A percentile compares a stretch with the other conserved stretches of the same genome.
These are phyloP conservation scores for Colletotrichum horii DNA, from an alignment of 2,329 filamentous ascomycete species.

Conservation along the genomic window DNA sequence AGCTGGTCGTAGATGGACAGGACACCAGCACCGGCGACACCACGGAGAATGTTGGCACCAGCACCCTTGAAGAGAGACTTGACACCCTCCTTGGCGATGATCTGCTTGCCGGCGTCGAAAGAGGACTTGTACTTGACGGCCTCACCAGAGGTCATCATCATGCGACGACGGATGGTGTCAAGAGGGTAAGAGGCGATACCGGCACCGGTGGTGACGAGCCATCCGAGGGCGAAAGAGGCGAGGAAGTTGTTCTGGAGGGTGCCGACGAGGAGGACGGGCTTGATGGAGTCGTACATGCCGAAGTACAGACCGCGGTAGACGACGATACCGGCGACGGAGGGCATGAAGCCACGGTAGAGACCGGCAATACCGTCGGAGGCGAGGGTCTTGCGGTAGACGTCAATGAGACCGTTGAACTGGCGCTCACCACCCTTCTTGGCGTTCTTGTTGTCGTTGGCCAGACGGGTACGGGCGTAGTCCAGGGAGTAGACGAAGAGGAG, in stretches of 20 bases:
- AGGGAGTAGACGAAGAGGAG: conserved; percentile 99
- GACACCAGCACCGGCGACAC: conserved; percentile 99
- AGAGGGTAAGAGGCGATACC: conserved; percentile 99
- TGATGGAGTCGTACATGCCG: conserved; percentile 99
- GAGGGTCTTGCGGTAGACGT: conserved; percentile 99
- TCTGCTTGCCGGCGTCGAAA: conserved; percentile 93
- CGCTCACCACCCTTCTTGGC: conserved; percentile 96
- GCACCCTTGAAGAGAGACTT: conserved; percentile 99
- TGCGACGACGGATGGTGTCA: conserved; percentile 99
- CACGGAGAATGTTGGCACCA: conserved; percentile 99
- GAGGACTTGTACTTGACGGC: conserved; percentile 99
- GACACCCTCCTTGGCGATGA: conserved; percentile 96
- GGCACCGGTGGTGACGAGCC: conserved; percentile 99
- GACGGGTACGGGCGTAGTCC: conserved; percentile 99
- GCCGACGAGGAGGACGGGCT: conserved; percentile 95
- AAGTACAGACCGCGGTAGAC: conserved; percentile 99
- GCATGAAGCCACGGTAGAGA: conserved; percentile 99
- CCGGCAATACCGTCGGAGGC: conserved; percentile 97
- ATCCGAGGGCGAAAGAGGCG: conserved; percentile 98
- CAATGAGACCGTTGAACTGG: conserved; percentile 99
- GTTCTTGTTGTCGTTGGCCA: conserved; percentile 99
- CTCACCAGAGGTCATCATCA: conserved; percentile 99
- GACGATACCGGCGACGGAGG: conserved; percentile 97
- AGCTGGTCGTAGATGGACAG: conserved; percentile 99
- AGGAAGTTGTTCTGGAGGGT: conserved; percentile 97